Percentiles rank a stretch among this genome's conserved stretches.
Conservation (phyloP, 495 filamentous ascomycete species). For the Daldinia concentrica region DNA sequence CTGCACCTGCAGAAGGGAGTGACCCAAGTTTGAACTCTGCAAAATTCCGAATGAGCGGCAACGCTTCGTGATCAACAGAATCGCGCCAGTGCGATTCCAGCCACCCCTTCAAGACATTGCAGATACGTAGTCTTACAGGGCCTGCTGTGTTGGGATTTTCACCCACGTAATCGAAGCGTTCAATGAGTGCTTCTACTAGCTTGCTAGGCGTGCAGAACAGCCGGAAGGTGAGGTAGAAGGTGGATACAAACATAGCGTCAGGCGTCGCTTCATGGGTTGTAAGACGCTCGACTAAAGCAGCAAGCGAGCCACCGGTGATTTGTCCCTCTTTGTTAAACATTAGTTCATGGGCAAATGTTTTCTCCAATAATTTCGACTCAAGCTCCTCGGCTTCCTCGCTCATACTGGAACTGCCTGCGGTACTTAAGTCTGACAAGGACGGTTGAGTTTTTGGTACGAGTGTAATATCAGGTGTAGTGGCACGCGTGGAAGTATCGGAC, state of each 20-base stretch:
- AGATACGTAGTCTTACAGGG: constrained; percentile 88
- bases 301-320: constrained; percentile 89
- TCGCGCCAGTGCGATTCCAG: constrained; percentile 94
- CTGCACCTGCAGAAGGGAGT: constrained; percentile 73
- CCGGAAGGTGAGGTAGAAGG: constrained; percentile 97
- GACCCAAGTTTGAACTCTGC: constrained; percentile 74
- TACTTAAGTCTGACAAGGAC: constrained; percentile 66
- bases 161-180: constrained; percentile 90
- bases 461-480: constrained; percentile 81
- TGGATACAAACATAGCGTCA: constrained; percentile 89
- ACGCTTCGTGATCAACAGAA: constrained; percentile 76
- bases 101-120: constrained; percentile 98
- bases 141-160: constrained; percentile 75
- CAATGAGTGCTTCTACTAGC: constrained; percentile 81
- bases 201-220: constrained; percentile 86
- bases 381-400: constrained; percentile 78
- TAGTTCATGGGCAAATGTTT: constrained; percentile 88
- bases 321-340: constrained; percentile 94
- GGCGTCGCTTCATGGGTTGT: constrained; percentile 94
- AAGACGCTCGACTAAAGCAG: constrained; percentile 90
- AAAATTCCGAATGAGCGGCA: constrained; percentile 80
- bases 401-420: constrained; percentile 65
- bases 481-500: constrained; percentile 85
- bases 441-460: constrained; percentile 56
- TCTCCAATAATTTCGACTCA: constrained; percentile 83